Base-by-base conservation (phyloP, 805 yeast species). In the Candida chauliodis region DNA sequence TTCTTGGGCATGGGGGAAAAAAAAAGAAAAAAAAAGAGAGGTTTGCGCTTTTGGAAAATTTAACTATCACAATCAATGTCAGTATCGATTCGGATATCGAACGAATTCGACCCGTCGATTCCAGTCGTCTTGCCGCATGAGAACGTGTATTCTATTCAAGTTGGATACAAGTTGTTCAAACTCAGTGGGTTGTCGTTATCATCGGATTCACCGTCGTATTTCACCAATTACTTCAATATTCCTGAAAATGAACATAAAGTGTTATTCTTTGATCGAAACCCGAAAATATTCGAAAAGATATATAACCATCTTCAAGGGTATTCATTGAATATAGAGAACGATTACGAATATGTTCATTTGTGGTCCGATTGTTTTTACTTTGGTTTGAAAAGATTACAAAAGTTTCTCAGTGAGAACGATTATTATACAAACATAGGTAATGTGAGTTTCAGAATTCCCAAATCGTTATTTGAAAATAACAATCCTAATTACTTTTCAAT, bases 171-270 rank as follows among this genome's bases (percentile, higher is more conserved):
- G 45, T 46, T 76, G 18, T 88, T 80, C 56, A 65, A 70, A n/a
- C 49, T 82, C 13, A 80, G 88, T 51, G 96, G 96, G 1, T 90
- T 93, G 0, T 86, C 95, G 2, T 60, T 89, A 26, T 82, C 88
- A 18, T 84, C 84, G 2, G 96, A 89, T 60, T 81, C 82, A 0
- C 97, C 97, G 0, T 85, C 95, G 4, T 88, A 84, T 55, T 90
- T 89, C 65, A 87, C 96, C 2, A 67, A 73, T 19, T 86, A 68
- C 61, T 89, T 89, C 55, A 48, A 51, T 4, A 51, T 62, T 15
- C 58, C 59, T 5, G 65, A 49, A 2, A 72, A 71, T 41, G 50
- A 58, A 13, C 64, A 61, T 7, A 66, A 63, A 27, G 60, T 72
- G 0, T 56, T 86, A 8, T 78, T 77, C 49, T 77, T 89, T 38